Evolutionary conservation across 176 grass and related monocot genomes (phyloP).

Genomic region (Oryza coarctata): DNA sequence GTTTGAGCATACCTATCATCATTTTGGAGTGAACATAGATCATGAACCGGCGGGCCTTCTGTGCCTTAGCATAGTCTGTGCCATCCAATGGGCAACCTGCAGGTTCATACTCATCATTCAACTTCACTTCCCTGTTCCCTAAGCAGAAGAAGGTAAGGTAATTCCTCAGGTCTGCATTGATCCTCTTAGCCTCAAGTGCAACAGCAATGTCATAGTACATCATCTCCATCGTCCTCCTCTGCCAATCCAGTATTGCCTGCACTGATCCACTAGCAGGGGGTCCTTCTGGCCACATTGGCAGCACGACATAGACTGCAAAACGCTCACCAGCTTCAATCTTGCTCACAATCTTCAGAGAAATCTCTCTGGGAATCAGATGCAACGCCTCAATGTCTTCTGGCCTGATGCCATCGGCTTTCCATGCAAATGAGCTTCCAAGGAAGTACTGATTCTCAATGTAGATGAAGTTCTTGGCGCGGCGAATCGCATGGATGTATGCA

Average conservation of each 20-base stretch:
- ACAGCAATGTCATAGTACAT: slow-evolving; percentile 80
- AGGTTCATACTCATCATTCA: slow-evolving; percentile 74
- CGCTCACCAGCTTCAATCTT: slow-evolving; percentile 89
- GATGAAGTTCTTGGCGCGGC: slow-evolving; percentile 72
- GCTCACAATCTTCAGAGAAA: slow-evolving; percentile 82
- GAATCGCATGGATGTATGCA: slow-evolving; percentile 86
- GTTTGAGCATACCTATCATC: slow-evolving; percentile 80
- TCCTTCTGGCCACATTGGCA: slow-evolving; percentile 97
- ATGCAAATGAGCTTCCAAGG: slow-evolving; percentile 77
- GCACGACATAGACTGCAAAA: slow-evolving; percentile 76
- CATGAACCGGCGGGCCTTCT: slow-evolving; percentile 85
- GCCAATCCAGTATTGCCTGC: slow-evolving; percentile 91
- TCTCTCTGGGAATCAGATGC: slow-evolving; percentile 78
- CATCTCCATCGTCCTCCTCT: slow-evolving; percentile 96
- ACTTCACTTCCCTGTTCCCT: slow-evolving; percentile 79
- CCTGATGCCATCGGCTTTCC: slow-evolving; percentile 77
- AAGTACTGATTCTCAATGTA: slow-evolving; percentile 99
- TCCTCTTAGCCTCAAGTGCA: slow-evolving; percentile 62
- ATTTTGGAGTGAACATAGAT: slow-evolving; percentile 98
- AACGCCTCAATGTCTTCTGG: slow-evolving; percentile 61
- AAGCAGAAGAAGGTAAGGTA: slow-evolving; percentile 95
- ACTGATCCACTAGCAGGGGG: slow-evolving; percentile 60
- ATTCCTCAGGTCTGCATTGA: slow-evolving; percentile 56
- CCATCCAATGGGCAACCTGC: slow-evolving; percentile 45
- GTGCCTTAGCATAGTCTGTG: slow-evolving; percentile 63